Conservation (phyloP, 2,329 filamentous ascomycete genomes). For the Epichloe coenophiala region DNA sequence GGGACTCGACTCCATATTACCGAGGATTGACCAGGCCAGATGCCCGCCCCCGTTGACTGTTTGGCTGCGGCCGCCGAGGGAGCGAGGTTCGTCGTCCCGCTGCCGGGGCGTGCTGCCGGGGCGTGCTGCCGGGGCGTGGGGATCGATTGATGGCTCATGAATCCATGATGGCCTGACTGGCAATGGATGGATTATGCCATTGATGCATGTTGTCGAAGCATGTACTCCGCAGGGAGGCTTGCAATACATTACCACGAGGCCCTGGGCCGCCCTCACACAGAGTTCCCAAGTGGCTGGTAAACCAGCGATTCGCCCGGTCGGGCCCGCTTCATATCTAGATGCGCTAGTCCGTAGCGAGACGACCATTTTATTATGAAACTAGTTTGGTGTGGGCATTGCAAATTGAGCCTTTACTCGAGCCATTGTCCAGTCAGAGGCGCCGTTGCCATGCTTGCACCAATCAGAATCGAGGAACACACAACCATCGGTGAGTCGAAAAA, state of each 20-base stretch:
- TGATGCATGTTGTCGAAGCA: neutral
- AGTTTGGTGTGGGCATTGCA: neutral
- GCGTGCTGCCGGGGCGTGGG: too few species aligned
- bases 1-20: too few species aligned
- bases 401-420: neutral
- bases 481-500: constrained; percentile 5
- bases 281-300: neutral
- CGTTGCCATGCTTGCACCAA: neutral
- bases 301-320: neutral
- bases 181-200: neutral
- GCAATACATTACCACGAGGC: neutral
- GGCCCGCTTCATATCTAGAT: neutral
- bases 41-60: too few species aligned
- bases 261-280: neutral
- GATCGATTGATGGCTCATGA: too few species aligned
- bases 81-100: too few species aligned
- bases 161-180: neutral
- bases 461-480: neutral
- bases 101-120: too few species aligned
- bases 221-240: neutral
- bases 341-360: neutral
- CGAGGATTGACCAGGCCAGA: too few species aligned
- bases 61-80: too few species aligned
- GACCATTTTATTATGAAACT: neutral
- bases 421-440: constrained; percentile 7